Evolutionary conservation across 1,284 basidiomycete species (phyloP).

Genomic region (Trichosporon faecale): DNA sequence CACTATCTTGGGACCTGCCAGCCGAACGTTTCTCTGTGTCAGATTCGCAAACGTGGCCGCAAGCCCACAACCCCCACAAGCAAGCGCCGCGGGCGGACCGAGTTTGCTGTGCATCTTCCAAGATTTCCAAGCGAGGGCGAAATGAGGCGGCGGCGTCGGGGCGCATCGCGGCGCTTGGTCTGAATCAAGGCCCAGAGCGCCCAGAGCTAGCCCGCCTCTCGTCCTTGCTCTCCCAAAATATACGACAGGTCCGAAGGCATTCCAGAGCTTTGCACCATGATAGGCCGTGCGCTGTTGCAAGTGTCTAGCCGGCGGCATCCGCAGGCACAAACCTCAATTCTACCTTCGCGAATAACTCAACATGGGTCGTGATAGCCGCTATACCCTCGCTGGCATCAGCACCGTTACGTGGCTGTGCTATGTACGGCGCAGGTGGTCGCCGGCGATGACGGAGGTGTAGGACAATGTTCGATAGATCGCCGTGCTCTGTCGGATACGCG

Average conservation of each 20-base stretch:
- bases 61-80: too few species aligned
- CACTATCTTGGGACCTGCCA: background rate
- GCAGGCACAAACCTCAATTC: background rate
- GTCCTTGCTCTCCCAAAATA: background rate
- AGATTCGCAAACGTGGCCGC: background rate
- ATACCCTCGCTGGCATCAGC: background rate
- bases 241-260: background rate
- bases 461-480: background rate
- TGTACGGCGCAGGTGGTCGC: background rate
- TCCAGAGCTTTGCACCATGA: background rate
- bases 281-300: background rate
- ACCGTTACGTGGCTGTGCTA: background rate
- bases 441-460: too few species aligned
- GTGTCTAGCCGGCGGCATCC: conserved; percentile 5
- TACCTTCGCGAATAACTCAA: background rate
- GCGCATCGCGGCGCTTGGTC: background rate
- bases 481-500: background rate
- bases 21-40: too few species aligned
- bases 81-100: too few species aligned
- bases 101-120: too few species aligned
- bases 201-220: too few species aligned
- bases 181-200: background rate
- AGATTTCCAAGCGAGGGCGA: background rate
- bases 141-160: background rate
- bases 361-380: background rate